phyloP scores from a whole-genome alignment of 768 basidiomycete species.

The Butyriboletus loyo region DNA sequence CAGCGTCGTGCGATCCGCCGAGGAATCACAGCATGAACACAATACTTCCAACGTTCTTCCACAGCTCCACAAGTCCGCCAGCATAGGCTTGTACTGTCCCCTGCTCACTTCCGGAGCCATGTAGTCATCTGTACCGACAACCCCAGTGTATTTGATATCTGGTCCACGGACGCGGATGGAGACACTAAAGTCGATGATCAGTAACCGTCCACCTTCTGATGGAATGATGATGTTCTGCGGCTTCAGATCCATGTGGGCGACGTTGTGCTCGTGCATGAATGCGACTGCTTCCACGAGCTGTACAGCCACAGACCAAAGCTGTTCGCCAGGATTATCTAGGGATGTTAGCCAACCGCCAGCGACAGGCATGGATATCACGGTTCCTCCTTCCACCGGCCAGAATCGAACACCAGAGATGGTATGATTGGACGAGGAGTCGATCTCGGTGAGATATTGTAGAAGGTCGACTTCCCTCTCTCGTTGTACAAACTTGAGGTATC shows the following conservation, averaged over 20 bases:
- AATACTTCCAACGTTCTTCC: background rate
- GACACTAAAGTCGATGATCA: background rate
- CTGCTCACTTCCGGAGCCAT: background rate
- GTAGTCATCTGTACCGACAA: background rate
- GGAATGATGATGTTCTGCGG: background rate
- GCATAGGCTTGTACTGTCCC: background rate
- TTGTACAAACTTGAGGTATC: slow-evolving; percentile 8
- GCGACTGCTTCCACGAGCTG: slow-evolving; percentile 5
- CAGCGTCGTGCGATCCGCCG: background rate
- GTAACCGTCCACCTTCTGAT: background rate
- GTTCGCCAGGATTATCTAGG: background rate
- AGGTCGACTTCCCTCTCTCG: slow-evolving; percentile 1
- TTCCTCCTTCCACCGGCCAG: background rate
- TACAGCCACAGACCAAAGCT: background rate
- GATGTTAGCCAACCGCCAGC: background rate
- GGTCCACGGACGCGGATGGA: background rate
- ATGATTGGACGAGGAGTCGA: background rate
- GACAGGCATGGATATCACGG: background rate
- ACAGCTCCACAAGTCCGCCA: background rate
- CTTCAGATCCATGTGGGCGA: slow-evolving; percentile 19
- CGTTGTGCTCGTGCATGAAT: slow-evolving; percentile 12
- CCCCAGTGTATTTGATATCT: background rate
- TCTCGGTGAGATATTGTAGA: background rate
- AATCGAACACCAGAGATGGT: background rate
- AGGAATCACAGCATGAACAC: background rate